These are phyloP conservation scores for Phyllosticta citrichinensis DNA, from an alignment of 2,329 filamentous ascomycete species.

Conservation along the genomic window DNA sequence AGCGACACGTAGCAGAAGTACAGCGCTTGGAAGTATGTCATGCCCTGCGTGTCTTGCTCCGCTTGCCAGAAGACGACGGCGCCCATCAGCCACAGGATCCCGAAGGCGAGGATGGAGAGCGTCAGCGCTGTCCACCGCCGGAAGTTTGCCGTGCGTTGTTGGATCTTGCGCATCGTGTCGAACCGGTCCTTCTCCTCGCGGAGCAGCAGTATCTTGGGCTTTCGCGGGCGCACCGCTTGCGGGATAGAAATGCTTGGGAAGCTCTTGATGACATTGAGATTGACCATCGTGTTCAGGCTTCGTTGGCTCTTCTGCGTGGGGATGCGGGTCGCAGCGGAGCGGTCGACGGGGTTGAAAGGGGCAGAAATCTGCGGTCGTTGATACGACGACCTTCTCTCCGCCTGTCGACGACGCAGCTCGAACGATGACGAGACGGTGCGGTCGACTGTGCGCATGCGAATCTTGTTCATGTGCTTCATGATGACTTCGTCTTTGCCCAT, in stretches of 20 bases:
- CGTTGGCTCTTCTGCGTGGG: background rate
- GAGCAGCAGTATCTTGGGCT: conserved; percentile 44
- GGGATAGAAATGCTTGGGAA: background rate
- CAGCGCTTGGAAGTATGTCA: conserved; percentile 70
- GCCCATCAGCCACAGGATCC: conserved; percentile 69
- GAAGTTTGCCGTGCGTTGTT: conserved; percentile 52
- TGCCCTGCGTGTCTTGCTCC: conserved; percentile 42
- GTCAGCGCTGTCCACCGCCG: conserved; percentile 66
- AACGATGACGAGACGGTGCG: conserved; percentile 44
- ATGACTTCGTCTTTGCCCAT: conserved; percentile 54
- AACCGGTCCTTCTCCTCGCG: conserved; percentile 58
- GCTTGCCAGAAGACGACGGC: conserved; percentile 63
- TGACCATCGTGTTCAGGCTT: background rate
- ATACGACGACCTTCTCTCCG: background rate
- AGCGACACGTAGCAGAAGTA: conserved; percentile 82
- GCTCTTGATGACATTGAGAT: background rate
- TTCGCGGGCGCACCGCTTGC: conserved; percentile 11
- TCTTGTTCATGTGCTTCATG: conserved; percentile 46
- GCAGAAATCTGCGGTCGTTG: conserved; percentile 12
- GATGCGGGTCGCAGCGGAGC: conserved; percentile 9
- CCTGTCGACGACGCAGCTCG: conserved; percentile 33
- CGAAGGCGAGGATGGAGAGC: conserved; percentile 58
- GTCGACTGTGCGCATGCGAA: conserved; percentile 44
- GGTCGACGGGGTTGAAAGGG: conserved; percentile 13
- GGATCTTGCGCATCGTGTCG: conserved; percentile 70